These are phyloP conservation scores for Globisporangium emineosum DNA, from an alignment of 352 stramenopile species.

Conservation along the genomic window DNA sequence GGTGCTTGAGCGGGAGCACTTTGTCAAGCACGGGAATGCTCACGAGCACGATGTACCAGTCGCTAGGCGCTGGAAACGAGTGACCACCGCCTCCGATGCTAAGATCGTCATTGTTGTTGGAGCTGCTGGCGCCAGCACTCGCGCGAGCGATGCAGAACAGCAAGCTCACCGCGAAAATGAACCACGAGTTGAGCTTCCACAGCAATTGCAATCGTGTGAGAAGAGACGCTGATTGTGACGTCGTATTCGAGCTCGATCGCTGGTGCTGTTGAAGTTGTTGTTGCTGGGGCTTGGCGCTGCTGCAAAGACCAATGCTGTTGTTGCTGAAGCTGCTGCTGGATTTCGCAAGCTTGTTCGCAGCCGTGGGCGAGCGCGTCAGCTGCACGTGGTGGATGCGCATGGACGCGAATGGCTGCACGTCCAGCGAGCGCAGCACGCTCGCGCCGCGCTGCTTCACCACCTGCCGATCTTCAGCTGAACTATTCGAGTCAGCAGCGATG, in stretches of 20 bases:
- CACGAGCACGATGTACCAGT: slow-evolving; percentile 82
- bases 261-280: slow-evolving; percentile 1
- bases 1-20: slow-evolving; percentile 75
- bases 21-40: slow-evolving; percentile 84
- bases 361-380: slow-evolving; percentile 6
- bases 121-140: not conserved
- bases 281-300: not conserved
- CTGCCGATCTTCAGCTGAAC: not conserved
- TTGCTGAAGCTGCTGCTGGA: not conserved
- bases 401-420: slow-evolving; percentile 36
- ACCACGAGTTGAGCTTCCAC: slow-evolving; percentile 35
- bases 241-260: not conserved
- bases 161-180: slow-evolving; percentile 28
- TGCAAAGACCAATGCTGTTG: not conserved
- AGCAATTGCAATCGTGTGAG: slow-evolving; percentile 20
- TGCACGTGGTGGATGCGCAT: slow-evolving; percentile 41
- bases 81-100: not conserved
- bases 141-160: slow-evolving; percentile 18
- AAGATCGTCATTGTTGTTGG: not conserved
- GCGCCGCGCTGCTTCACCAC: not conserved
- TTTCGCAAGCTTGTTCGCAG: not conserved
- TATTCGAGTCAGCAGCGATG: not conserved
- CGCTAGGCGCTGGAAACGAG: slow-evolving; percentile 13
- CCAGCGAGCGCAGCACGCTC: slow-evolving; percentile 39
- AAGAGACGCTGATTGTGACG: slow-evolving; percentile 6